phyloP scores from a whole-genome alignment of 495 filamentous ascomycete species.

The Aspergillus homomorphus region DNA sequence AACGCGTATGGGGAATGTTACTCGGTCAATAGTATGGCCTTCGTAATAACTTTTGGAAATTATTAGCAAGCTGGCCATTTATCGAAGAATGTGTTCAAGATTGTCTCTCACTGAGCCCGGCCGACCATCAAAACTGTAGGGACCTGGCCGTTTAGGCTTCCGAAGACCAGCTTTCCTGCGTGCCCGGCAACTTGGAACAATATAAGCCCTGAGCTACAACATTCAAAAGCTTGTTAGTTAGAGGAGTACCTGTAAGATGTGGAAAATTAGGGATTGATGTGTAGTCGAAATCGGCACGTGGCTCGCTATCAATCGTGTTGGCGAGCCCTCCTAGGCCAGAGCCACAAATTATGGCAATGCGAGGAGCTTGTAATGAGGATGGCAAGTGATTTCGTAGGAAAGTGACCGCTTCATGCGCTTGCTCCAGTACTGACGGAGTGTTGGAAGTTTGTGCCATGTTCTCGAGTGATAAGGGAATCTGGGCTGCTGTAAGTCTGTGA shows the following conservation, averaged over 20 bases:
- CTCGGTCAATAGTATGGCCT: conserved; percentile 64
- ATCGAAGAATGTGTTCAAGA: neutral
- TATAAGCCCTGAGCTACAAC: neutral
- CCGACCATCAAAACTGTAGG: conserved; percentile 72
- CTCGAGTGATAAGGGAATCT: too few species aligned
- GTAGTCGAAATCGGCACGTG: conserved; percentile 59
- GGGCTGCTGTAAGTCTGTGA: too few species aligned
- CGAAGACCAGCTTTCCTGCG: conserved; percentile 73
- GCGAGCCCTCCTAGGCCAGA: conserved; percentile 69
- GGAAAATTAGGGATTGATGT: conserved; percentile 64
- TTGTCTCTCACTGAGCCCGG: conserved; percentile 61
- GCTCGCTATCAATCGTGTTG: conserved; percentile 51
- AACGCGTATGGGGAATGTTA: conserved; percentile 69
- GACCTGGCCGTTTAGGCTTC: conserved; percentile 53
- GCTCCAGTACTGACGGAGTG: too few species aligned
- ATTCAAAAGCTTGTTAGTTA: neutral
- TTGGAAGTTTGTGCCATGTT: too few species aligned
- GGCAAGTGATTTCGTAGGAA: conserved; percentile 44
- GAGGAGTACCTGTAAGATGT: conserved; percentile 55
- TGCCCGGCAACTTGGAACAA: conserved; percentile 57
- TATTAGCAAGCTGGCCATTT: neutral
- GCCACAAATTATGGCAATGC: conserved; percentile 70
- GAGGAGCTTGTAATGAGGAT: conserved; percentile 46
- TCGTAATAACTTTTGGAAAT: conserved; percentile 63
- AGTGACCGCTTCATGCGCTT: conserved; percentile 37